Base-by-base conservation (phyloP, 129 eudicot species). In the Pulicaria dysenterica region DNA sequence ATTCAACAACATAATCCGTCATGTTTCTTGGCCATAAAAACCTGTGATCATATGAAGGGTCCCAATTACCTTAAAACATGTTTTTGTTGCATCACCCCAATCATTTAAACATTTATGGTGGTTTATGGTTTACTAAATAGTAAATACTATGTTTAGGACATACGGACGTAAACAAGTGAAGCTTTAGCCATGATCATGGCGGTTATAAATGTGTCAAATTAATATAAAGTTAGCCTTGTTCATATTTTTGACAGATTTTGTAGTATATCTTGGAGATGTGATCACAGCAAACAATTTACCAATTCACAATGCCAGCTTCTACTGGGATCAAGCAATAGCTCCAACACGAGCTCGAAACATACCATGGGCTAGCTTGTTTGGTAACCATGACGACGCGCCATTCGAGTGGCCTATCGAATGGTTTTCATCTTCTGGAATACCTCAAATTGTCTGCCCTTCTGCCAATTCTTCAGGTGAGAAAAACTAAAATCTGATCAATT, bases 331-430 rank as follows among this genome's bases (percentile, higher is more conserved):
- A 70, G 99, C 99, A 37, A 16, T 86, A 61, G 82, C 96, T 39
- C 93, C 97, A 58, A 88, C 99, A 39, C 83, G 91, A 79, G 67
- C 51, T 39, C 74, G 96, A 70, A 84, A 89, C 51, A 88, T 91
- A 76, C 99, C 99, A 17, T 94, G 96, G 96, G 88, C 93, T 68
- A 87, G 73, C 68, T 78, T 90, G 37, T 94, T 94, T 39, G 97
- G 99, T 42, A 94, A 94, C 80, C 99, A 94, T 71, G 99, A 94
- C 8, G 99, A 94, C 75, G 91, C 96, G 11, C 70, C 92, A 68
- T 94, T 94, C 49, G 93, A 78, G 85, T 94, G 99, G 99, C 99
- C 99, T 31, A 58, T 75, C 9, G 96, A 88, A 13, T 94, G 99
- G 99, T 90, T 94, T 86, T 85, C 96, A 36, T 73, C 80, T 15